These are phyloP conservation scores for Arachis stenosperma DNA, from an alignment of 306 rosid genomes.

Conservation along the genomic window DNA sequence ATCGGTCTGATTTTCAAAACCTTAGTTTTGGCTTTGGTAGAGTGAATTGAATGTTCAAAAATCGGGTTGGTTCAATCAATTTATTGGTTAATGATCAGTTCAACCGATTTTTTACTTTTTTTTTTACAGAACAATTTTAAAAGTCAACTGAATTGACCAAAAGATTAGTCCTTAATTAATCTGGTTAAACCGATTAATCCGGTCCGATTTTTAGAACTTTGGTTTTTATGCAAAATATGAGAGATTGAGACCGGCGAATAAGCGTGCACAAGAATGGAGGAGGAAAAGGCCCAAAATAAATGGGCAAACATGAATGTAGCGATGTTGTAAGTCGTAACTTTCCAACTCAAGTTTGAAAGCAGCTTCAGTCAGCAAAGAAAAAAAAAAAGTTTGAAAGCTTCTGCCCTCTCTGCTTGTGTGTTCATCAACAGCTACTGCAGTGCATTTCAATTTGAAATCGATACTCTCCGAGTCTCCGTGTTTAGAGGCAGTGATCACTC, in stretches of 20 bases:
- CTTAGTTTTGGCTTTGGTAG: no score
- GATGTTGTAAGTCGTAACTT: slow-evolving; percentile 4
- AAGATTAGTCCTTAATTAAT: no score
- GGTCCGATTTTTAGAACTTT: no score
- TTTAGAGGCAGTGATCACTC: slow-evolving; percentile 18
- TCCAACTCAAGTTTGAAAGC: slow-evolving; percentile 22
- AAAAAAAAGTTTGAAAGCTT: slow-evolving; percentile 6
- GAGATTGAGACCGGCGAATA: not conserved
- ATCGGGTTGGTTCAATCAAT: no score
- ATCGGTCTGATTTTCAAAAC: no score
- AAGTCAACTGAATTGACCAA: no score
- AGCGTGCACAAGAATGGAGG: slow-evolving; percentile 1
- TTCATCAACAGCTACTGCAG: not conserved
- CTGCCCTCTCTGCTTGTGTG: not conserved
- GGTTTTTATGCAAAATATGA: no score
- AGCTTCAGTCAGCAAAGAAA: not conserved
- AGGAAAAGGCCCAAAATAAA: not conserved
- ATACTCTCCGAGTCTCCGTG: slow-evolving; percentile 15
- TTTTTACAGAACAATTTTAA: no score
- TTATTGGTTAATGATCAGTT: no score
- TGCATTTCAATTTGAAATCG: slow-evolving; percentile 25
- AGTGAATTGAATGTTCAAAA: no score
- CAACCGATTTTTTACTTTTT: no score
- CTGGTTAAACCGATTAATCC: no score
- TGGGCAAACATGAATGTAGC: not conserved